Evolutionary conservation across 257 asterid species (phyloP), one percentile per base, ranked within the genome.

Genomic region (Cordia subcordata): DNA sequence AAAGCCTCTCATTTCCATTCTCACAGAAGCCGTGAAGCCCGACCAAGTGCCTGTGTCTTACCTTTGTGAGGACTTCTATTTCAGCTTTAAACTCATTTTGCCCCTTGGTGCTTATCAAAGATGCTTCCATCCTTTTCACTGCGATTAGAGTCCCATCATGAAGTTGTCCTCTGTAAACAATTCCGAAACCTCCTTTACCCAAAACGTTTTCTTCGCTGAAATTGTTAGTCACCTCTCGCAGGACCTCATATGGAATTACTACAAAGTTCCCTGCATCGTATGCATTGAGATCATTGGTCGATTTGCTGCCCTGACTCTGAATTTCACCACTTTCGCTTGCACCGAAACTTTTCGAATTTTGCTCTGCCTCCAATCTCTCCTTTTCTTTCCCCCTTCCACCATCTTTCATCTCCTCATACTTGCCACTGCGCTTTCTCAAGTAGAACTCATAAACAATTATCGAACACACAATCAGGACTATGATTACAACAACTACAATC

Each of bases 161-260:
- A 55, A 93, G 89, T 45, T 74, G 64, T 17, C 96, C 99, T 64
- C 42, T 73, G 62, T 92, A 89, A 5, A 92, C 99, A 10, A 80
- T 35, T 13, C 99, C 99, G 39, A 92, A 92, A 27, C 98, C 98
- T 4, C 96, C 96, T 56, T 38, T 76, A 19, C 98, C 98, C 20
- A 92, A 18, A 44, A 88, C 65, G 69, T 84, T 81, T 20, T 53
- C 66, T 49, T 82, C 69, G 9, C 53, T 75, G 79, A 92, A 92
- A 60, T 79, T 77, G 38, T 81, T 32, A 9, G 99, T 93, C 4
- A 77, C 95, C 65, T 86, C 79, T 12, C 77, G 73, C 10, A 93
- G 80, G 23, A 82, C 70, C 37, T 82, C 89, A 5, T 88, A 74
- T 0, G 88, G 87, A 50, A 89, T 86, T 38, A 46, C 50, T n/a